Conservation (phyloP, 1,284 basidiomycete genomes). For the Melampsora larici-populina region DNA sequence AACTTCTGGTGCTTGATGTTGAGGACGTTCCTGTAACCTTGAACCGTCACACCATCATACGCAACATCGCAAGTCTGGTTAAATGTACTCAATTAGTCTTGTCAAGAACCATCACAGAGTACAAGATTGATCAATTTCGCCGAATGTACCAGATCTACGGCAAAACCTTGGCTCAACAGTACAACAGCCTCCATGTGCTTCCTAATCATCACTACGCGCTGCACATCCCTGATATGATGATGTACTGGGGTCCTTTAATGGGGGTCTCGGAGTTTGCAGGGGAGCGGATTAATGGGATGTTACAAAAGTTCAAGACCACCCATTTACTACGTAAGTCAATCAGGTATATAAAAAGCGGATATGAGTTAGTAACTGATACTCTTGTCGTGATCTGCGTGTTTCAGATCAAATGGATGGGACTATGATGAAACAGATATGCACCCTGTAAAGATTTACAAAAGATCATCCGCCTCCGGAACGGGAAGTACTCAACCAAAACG, state of each 20-base stretch:
- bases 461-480: too few species aligned
- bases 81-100: background rate
- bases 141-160: background rate
- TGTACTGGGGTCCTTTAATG: background rate
- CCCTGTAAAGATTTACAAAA: too few species aligned
- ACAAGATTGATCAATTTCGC: background rate
- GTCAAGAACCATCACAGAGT: background rate
- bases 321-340: background rate
- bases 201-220: conserved; percentile 1
- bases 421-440: too few species aligned
- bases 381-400: too few species aligned
- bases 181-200: background rate
- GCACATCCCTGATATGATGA: background rate
- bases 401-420: too few species aligned
- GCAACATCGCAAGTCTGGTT: background rate
- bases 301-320: background rate
- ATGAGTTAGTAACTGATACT: too few species aligned
- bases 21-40: background rate
- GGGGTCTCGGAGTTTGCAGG: background rate
- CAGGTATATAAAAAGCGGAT: too few species aligned
- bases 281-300: background rate
- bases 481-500: too few species aligned
- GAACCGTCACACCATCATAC: background rate
- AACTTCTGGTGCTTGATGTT: conserved; percentile 4
- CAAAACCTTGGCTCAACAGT: background rate